Evolutionary conservation across 192 early-diverging fungal species (phyloP), one percentile per base, ranked within the genome.

Genomic region (Tieghemiomyces parasiticus): DNA sequence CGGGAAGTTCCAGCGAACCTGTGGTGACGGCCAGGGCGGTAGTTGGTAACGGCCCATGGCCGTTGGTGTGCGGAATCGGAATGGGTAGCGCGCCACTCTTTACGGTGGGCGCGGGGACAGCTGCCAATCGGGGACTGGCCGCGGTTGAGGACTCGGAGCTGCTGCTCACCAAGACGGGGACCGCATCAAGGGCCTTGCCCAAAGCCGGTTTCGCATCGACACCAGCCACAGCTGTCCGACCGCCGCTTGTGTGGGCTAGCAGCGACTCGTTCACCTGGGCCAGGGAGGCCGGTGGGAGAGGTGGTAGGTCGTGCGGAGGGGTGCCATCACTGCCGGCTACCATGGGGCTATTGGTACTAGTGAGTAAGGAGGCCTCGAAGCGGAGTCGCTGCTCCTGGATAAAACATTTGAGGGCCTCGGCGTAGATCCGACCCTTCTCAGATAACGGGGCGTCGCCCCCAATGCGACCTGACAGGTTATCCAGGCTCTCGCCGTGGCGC

Each of bases 401-500:
- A 65, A 98, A 98, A 34, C 71, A 63, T 24, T 83, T 70, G 56
- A 98, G 76, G 34, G 92, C 90, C 3, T 52, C 64, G 19, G 83
- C 83, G 66, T 89, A 96, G 52, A 68, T 71, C 34, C 67, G 72
- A 56, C 93, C 93, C 60, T 62, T 70, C 2, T 73, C 66, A 2
- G 93, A 84, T 24, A 98, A 74, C 28, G 85, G 75, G 24, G 87
- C 78, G 66, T 90, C 88, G n/a, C 87, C 87, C 38, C 95, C 95
- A 60, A 98, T 91, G 58, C 85, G 81, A 32, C 84, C 88, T 0
- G 70, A 60, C 13, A 80, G 64, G 66, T 98, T 98, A 75, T 93
- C 94, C 28, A 73, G 72, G 77, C 80, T 82, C 69, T 98, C 91
- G 34, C 95, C 95, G 70, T 98, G 95, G 33, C 95, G 75, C 32